Base-by-base conservation (phyloP, 352 stramenopile genomes). In the Phytophthora syringae region DNA sequence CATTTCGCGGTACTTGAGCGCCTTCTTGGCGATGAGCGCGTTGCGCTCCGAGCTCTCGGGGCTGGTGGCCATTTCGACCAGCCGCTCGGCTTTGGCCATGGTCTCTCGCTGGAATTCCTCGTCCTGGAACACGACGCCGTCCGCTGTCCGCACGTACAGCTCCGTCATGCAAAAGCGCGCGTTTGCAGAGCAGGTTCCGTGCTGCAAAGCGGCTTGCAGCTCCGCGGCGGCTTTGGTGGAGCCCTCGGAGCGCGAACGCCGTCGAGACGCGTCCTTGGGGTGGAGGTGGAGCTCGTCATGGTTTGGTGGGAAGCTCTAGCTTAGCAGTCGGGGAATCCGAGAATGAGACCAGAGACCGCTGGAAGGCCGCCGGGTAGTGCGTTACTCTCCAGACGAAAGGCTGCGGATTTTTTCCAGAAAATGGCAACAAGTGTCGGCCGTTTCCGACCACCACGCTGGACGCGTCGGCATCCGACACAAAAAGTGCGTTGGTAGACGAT, bases 1-100 rank as follows among this genome's bases (percentile, higher is more conserved):
- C 62, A 60, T 76, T 49, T 72, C 49, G 10, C 67, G 67, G 48
- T 76, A 76, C 56, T 63, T 67, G 48, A 76, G 55, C n/a, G 67
- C 67, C 24, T 72, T 76, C 48, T 72, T 64, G 25, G 67, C 67
- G 51, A 76, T 72, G 13, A 76, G 67, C 2, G 67, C 67, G 34
- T 76, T 76, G 39, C 62, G 56, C 21, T 76, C 67, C 27, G 67
- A 65, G 27, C 67, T 76, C 7, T 76, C 62, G 2, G 67, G 67
- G 15, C 67, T 76, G 24, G 53, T 13, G 4, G 67, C 67, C 1
- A 52, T 72, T 36, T 76, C 67, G 4, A 72, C 51, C 11, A 76
- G 36, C 5, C 62, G 62, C 22, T 76, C 67, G 11, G 62, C 56
- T 34, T 76, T 76, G 22, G 67, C 67, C 24, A 65, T 22, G 1